Conservation (phyloP, 257 asterid species). For the Voacanga thouarsii region DNA sequence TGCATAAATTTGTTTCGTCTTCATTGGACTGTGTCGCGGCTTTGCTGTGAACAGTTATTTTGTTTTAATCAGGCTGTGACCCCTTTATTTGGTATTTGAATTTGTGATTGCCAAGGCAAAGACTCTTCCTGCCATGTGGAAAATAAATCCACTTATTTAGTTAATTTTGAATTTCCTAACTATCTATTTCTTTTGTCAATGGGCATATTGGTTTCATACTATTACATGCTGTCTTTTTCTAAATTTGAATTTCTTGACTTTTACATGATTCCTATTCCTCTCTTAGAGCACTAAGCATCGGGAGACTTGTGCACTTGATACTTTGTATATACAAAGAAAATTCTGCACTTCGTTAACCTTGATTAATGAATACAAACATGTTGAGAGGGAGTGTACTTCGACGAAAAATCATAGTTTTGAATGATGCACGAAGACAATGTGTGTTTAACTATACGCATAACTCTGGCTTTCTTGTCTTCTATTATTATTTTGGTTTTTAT, state of each 20-base stretch:
- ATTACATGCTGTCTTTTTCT: neutral
- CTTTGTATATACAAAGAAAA: neutral
- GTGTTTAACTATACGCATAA: neutral
- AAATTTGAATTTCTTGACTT: neutral
- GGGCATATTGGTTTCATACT: neutral
- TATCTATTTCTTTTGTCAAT: neutral
- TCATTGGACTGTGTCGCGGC: neutral
- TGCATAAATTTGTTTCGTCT: neutral
- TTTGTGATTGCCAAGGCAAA: neutral
- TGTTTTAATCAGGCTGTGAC: neutral
- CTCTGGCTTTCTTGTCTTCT: neutral
- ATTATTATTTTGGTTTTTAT: too few relatives aligned
- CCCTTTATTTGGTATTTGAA: neutral
- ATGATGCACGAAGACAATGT: neutral
- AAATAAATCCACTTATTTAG: neutral
- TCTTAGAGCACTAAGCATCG: neutral
- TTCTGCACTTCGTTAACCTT: neutral
- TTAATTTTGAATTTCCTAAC: neutral
- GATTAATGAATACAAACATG: neutral
- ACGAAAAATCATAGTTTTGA: neutral
- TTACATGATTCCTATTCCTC: neutral
- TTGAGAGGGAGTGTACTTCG: neutral
- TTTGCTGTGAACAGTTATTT: neutral
- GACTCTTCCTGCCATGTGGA: neutral
- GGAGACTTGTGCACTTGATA: slow-evolving; percentile 3